Evolutionary conservation across 257 asterid species (phyloP), one percentile per base, ranked within the genome.

Genomic region (Eustoma russellianum): DNA sequence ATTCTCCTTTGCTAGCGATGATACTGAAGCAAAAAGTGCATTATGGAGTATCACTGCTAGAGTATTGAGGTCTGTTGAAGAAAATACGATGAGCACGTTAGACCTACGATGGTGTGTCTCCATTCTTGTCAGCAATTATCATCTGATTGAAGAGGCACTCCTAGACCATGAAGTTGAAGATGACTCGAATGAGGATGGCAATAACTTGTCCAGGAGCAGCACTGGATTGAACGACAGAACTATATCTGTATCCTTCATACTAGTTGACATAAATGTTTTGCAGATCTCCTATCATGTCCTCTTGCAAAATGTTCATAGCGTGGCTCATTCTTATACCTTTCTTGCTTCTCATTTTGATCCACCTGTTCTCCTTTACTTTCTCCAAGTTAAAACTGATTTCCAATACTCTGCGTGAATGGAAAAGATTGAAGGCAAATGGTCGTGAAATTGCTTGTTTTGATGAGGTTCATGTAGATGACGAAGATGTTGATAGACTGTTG

Each of bases 11-110:
- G 85, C 96, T 56, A 73, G 83, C 41, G 79, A 72, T 41, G 94
- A 81, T 49, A 48, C 45, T 5, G 94, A 81, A 68, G 93, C 91
- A 34, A 83, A 66, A 67, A 80, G 71, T 67, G 94, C 95, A 61
- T 73, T 86, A 66, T 83, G 98, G 98, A 77, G 86, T 70, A 67
- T 65, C 49, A 63, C 81, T 61, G 82, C 93, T 48, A 77, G 88
- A 79, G 17, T 83, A 64, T 48, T 83, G 72, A 47, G 43, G 28
- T 69, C 40, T 56, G 57, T 80, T 50, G 58, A 70, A 63, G 79
- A 75, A 65, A 52, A 57, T 34, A 86, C 77, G 54, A 67, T 69
- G 71, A 70, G 66, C 72, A 66, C 79, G 19, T 55, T 78, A 59
- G 53, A 48, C 28, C 65, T 83, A 66, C 68, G 62, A 40, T 75